A percentile compares a stretch with the other conserved stretches of the same genome.
These are phyloP conservation scores for Terfezia claveryi DNA, from an alignment of 495 filamentous ascomycete genomes.

Conservation along the genomic window DNA sequence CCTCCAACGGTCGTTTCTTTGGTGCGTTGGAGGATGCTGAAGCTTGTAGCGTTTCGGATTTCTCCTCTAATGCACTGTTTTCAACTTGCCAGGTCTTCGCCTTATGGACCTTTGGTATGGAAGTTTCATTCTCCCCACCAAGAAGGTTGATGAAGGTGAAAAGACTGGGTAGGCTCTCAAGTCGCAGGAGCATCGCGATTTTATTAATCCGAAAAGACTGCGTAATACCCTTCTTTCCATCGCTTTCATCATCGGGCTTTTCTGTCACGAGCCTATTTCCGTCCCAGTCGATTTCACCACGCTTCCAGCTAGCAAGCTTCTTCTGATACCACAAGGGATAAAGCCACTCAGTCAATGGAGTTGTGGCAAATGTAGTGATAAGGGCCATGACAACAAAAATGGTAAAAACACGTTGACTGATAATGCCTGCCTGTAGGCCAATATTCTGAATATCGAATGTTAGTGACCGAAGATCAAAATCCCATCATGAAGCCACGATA, in stretches of 20 bases:
- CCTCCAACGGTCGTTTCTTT: slow-evolving; percentile 39
- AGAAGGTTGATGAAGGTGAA: slow-evolving; percentile 70
- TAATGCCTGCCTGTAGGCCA: slow-evolving; percentile 72
- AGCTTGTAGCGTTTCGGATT: slow-evolving; percentile 2
- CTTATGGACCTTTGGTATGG: slow-evolving; percentile 28
- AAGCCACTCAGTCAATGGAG: slow-evolving; percentile 51
- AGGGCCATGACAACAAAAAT: slow-evolving; percentile 92
- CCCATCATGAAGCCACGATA: slow-evolving; percentile 1
- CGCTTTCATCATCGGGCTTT: slow-evolving; percentile 22
- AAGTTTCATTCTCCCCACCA: slow-evolving; percentile 26
- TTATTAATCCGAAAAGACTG: slow-evolving; percentile 22
- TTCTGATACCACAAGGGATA: slow-evolving; percentile 83
- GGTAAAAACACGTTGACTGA: slow-evolving; percentile 74
- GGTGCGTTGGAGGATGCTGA: slow-evolving; percentile 5
- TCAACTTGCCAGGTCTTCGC: slow-evolving; percentile 18
- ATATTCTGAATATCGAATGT: slow-evolving; percentile 45
- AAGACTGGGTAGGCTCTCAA: slow-evolving; percentile 71
- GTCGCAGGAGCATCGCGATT: slow-evolving; percentile 48
- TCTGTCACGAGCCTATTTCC: slow-evolving; percentile 27
- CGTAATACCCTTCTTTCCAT: slow-evolving; percentile 23
- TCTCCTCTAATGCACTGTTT: slow-evolving; percentile 10
- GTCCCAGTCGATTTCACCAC: slow-evolving; percentile 88
- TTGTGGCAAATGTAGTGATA: slow-evolving; percentile 78
- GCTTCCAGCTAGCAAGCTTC: slow-evolving; percentile 75
- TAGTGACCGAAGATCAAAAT: slow-evolving; percentile 7